These are phyloP conservation scores for Hyaloscypha finlandica DNA, from an alignment of 495 filamentous ascomycete species.

Conservation along the genomic window DNA sequence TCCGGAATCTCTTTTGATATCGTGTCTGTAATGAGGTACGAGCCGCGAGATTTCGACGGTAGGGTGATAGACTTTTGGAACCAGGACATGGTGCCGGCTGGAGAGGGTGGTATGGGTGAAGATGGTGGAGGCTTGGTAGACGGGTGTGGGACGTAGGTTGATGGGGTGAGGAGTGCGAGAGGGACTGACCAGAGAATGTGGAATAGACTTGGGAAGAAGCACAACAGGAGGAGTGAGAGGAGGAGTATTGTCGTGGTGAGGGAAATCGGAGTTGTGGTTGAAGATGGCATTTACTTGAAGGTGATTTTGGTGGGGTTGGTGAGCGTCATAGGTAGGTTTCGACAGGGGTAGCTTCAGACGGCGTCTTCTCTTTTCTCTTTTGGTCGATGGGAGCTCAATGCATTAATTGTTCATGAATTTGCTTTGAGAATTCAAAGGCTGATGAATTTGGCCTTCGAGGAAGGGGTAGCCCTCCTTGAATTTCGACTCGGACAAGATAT, in stretches of 20 bases:
- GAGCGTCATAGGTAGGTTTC: slow-evolving; percentile 9
- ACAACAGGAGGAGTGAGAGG: slow-evolving; percentile 48
- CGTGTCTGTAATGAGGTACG: slow-evolving; percentile 83
- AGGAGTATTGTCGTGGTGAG: slow-evolving; percentile 46
- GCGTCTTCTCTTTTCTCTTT: neutral
- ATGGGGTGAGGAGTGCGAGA: slow-evolving; percentile 41
- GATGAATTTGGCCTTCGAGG: neutral
- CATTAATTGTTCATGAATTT: neutral
- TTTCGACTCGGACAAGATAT: neutral
- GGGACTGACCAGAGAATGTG: slow-evolving; percentile 35
- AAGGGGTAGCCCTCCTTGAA: neutral
- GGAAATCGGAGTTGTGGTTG: slow-evolving; percentile 23
- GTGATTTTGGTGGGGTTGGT: slow-evolving; percentile 14
- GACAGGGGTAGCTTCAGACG: slow-evolving; percentile 15
- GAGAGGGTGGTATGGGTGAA: slow-evolving; percentile 16
- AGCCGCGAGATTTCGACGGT: slow-evolving; percentile 71
- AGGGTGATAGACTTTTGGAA: slow-evolving; percentile 79
- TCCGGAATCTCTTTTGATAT: slow-evolving; percentile 71
- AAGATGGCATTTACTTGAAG: slow-evolving; percentile 20
- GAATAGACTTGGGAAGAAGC: slow-evolving; percentile 27
- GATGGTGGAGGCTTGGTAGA: neutral
- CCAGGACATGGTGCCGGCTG: slow-evolving; percentile 62
- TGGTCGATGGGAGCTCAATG: neutral
- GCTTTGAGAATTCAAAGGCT: neutral
- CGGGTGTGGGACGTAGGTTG: slow-evolving; percentile 15